Conservation (phyloP, 192 early-diverging fungal species). For the Oehlia diaphana region DNA sequence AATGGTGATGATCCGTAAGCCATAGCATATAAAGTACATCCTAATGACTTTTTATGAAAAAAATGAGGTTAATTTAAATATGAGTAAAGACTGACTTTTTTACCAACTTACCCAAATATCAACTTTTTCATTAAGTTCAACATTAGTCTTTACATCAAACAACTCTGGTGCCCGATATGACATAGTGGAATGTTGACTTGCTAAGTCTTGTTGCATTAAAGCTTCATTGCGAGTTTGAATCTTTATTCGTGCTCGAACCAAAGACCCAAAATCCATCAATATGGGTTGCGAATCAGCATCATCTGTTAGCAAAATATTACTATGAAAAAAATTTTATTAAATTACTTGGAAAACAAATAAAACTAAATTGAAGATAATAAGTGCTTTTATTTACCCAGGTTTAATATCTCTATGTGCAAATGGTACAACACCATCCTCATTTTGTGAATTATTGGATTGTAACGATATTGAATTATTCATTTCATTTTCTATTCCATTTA, state of each 20-base stretch:
- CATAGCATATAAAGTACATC: conserved; percentile 72
- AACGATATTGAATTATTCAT: neutral
- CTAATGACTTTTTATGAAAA: conserved; percentile 48
- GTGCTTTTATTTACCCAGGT: conserved; percentile 47
- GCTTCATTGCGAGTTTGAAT: conserved; percentile 59
- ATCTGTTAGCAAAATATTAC: conserved; percentile 67
- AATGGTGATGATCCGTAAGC: conserved; percentile 72
- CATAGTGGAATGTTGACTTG: conserved; percentile 70
- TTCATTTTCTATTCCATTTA: neutral
- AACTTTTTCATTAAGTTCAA: conserved; percentile 63
- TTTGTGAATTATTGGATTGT: conserved; percentile 27
- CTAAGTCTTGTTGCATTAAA: conserved; percentile 68
- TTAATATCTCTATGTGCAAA: conserved; percentile 79
- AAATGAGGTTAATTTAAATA: too few relatives aligned
- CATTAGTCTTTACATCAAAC: conserved; percentile 72
- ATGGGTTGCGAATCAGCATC: conserved; percentile 67
- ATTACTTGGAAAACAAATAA: neutral
- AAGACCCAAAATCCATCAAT: conserved; percentile 80
- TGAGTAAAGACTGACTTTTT: too few relatives aligned
- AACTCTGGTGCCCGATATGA: conserved; percentile 78
- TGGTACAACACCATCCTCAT: conserved; percentile 43
- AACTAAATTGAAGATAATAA: neutral
- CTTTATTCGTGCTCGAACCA: conserved; percentile 54
- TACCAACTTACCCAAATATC: conserved; percentile 67
- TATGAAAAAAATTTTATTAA: conserved; percentile 8